Conservation (phyloP, 1,284 basidiomycete genomes). For the Ustilago crameri region DNA sequence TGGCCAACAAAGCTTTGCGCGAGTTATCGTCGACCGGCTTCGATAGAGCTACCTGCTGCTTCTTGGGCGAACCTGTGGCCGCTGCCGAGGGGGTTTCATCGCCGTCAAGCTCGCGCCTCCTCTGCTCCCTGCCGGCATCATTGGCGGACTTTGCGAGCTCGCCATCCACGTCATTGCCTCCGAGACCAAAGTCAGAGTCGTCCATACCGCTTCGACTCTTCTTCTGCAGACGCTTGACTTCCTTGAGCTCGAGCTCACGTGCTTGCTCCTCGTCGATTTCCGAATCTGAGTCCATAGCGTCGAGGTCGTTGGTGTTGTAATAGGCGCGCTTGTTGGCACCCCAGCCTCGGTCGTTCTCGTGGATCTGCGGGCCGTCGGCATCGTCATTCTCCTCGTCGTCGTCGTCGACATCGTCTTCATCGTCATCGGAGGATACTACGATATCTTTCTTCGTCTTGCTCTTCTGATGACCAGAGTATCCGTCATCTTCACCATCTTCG, state of each 20-base stretch:
- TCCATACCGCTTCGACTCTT: slow-evolving; percentile 79
- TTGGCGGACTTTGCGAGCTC: slow-evolving; percentile 47
- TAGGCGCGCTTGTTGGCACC: slow-evolving; percentile 65
- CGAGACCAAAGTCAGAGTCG: slow-evolving; percentile 86
- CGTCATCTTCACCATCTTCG: slow-evolving; percentile 68
- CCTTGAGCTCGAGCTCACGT: slow-evolving; percentile 81
- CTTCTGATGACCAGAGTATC: slow-evolving; percentile 58
- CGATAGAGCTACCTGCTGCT: neutral
- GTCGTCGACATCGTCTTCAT: slow-evolving; percentile 41
- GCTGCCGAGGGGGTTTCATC: slow-evolving; percentile 6
- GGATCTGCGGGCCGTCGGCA: slow-evolving; percentile 69
- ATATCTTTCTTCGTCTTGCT: slow-evolving; percentile 34
- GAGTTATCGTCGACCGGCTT: slow-evolving; percentile 12
- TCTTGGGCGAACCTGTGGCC: neutral
- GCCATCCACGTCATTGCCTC: slow-evolving; percentile 71
- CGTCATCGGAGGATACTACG: slow-evolving; percentile 44
- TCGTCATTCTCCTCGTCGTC: slow-evolving; percentile 76
- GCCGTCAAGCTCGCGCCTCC: slow-evolving; percentile 55
- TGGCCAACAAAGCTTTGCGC: slow-evolving; percentile 73
- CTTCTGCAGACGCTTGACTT: slow-evolving; percentile 82
- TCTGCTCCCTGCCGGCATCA: slow-evolving; percentile 52
- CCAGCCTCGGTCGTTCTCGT: slow-evolving; percentile 72
- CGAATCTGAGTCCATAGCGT: slow-evolving; percentile 64
- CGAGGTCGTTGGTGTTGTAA: slow-evolving; percentile 63
- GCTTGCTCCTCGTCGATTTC: slow-evolving; percentile 69